Percentiles rank a stretch among this genome's conserved stretches.
phyloP scores from a whole-genome alignment of 805 yeast species.

The Candida sanyiensis region DNA sequence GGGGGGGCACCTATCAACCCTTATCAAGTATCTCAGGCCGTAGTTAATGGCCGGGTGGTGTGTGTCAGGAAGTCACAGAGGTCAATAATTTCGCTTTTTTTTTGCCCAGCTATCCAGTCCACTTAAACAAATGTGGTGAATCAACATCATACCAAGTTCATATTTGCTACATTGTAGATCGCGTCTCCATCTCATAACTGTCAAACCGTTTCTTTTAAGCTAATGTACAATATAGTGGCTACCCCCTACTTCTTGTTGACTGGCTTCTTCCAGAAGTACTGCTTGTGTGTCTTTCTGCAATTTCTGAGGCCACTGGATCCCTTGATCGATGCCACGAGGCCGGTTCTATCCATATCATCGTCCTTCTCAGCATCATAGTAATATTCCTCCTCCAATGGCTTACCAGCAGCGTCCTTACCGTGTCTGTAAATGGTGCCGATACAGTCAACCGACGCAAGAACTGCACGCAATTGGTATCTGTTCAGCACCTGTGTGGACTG shows the following conservation, averaged over 20 bases:
- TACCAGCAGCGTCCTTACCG: slow-evolving; percentile 97
- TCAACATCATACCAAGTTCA: too few relatives aligned
- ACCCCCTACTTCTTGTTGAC: slow-evolving; percentile 19
- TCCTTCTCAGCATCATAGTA: slow-evolving; percentile 86
- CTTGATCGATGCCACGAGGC: slow-evolving; percentile 66
- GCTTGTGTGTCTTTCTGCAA: slow-evolving; percentile 93
- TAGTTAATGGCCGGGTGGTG: too few relatives aligned
- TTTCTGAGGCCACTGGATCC: slow-evolving; percentile 79
- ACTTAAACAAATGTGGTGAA: too few relatives aligned
- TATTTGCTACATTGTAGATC: too few relatives aligned
- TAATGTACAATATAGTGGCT: not conserved
- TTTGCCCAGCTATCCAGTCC: too few relatives aligned
- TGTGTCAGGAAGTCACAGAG: too few relatives aligned
- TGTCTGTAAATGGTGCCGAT: slow-evolving; percentile 84
- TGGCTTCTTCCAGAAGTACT: slow-evolving; percentile 45
- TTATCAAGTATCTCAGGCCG: too few relatives aligned
- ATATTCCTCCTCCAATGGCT: slow-evolving; percentile 88
- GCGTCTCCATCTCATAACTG: too few relatives aligned
- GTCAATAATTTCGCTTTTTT: too few relatives aligned
- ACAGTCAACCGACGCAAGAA: slow-evolving; percentile 44
- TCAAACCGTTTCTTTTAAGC: not conserved
- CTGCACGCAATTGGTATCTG: slow-evolving; percentile 38
- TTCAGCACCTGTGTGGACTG: slow-evolving; percentile 44
- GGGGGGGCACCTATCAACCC: too few relatives aligned
- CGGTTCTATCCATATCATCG: slow-evolving; percentile 59